phyloP scores from a whole-genome alignment of 2,329 filamentous ascomycete species.

The Fusarium siculi region DNA sequence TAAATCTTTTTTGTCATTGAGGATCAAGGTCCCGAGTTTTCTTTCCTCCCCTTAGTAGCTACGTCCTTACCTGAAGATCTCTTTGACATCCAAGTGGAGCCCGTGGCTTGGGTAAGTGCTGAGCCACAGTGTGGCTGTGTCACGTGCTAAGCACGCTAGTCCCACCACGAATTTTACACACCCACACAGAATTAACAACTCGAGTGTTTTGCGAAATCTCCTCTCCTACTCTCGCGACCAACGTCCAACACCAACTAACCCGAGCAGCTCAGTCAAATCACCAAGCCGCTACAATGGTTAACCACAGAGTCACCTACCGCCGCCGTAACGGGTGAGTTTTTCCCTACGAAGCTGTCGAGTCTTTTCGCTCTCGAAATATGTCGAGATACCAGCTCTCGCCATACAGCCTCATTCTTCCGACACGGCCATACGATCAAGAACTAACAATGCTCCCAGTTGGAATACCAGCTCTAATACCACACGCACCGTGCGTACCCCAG shows the following conservation, averaged over 20 bases:
- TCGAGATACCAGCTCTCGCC: not conserved
- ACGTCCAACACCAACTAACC: conserved; percentile 42
- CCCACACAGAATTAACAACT: conserved; percentile 12
- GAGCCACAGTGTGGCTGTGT: not conserved
- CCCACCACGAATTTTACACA: conserved; percentile 4
- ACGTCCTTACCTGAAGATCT: too few species aligned
- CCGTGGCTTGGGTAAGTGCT: not conserved
- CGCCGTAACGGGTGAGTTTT: conserved; percentile 81
- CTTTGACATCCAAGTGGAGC: not conserved
- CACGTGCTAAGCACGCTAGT: not conserved
- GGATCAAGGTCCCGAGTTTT: not conserved
- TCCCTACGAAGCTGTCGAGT: conserved; percentile 16
- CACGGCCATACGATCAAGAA: conserved; percentile 16
- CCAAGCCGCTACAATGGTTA: conserved; percentile 64
- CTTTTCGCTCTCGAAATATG: conserved; percentile 30
- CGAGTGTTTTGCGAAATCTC: conserved; percentile 47
- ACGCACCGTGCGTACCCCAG: conserved; percentile 94
- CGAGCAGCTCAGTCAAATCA: conserved; percentile 5
- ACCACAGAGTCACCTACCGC: conserved; percentile 74
- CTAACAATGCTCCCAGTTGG: conserved; percentile 71
- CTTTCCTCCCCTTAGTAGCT: not conserved
- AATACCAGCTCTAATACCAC: conserved; percentile 99
- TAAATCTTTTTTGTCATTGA: not conserved
- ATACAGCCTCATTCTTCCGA: conserved; percentile 9
- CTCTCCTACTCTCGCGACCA: conserved; percentile 44